These are phyloP conservation scores for Eimeria sp. DNA, from an alignment of 169 alveolate species.

Conservation along the genomic window DNA sequence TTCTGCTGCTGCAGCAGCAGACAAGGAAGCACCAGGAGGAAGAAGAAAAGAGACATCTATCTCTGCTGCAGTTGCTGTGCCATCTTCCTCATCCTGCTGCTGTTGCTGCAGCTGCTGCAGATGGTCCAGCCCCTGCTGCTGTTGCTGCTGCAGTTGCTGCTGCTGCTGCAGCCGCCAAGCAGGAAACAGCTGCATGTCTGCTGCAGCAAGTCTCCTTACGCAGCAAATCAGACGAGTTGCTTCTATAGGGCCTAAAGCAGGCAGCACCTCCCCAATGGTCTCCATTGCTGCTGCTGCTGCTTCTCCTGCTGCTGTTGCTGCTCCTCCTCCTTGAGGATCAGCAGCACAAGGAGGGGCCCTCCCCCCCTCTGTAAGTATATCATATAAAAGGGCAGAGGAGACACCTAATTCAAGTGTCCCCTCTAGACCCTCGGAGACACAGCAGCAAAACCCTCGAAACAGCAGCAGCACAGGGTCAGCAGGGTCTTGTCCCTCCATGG, in stretches of 20 bases:
- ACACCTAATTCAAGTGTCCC: neutral
- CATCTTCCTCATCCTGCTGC: neutral
- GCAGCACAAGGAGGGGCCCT: slow-evolving; percentile 48
- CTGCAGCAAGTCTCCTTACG: slow-evolving; percentile 40
- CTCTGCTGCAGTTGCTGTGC: neutral
- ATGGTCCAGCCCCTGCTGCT: neutral
- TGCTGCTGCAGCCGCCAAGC: slow-evolving; percentile 23
- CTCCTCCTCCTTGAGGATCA: neutral
- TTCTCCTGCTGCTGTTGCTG: slow-evolving; percentile 27
- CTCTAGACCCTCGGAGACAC: neutral
- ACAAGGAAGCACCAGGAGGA: neutral
- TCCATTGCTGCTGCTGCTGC: slow-evolving; percentile 24
- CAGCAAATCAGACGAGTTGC: slow-evolving; percentile 22
- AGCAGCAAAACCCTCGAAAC: slow-evolving; percentile 21
- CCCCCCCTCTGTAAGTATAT: neutral
- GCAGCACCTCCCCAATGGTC: slow-evolving; percentile 23
- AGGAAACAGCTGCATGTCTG: slow-evolving; percentile 27
- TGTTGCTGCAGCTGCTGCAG: slow-evolving; percentile 61
- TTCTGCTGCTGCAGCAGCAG: neutral
- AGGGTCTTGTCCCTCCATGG: neutral
- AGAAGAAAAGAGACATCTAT: neutral
- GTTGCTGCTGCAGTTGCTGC: slow-evolving; percentile 31
- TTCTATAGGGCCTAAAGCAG: slow-evolving; percentile 17
- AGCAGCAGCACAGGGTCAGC: slow-evolving; percentile 3
- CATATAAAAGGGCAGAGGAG: slow-evolving; percentile 3